Percentiles rank a stretch among this genome's conserved stretches.
Evolutionary conservation across 2,329 filamentous ascomycete species (phyloP).

Genomic region (Diaporthe vexans): DNA sequence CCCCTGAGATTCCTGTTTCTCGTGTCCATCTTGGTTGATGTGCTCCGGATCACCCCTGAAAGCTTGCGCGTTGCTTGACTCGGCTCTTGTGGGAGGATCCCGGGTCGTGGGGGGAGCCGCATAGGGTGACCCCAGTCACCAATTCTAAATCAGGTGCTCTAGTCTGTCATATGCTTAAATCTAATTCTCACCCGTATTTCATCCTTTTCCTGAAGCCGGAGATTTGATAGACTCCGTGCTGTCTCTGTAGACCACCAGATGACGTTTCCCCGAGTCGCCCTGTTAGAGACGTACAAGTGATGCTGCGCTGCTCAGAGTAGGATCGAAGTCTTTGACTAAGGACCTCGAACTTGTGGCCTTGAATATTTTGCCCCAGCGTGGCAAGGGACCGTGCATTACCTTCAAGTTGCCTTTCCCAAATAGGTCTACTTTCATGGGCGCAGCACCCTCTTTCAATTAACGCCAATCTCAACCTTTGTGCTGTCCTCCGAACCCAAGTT

Average conservation of each 20-base stretch:
- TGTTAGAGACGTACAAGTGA: too few relatives aligned
- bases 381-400: not conserved
- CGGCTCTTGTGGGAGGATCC: constrained; percentile 5
- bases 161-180: constrained; percentile 20
- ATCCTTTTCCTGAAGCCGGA: not conserved
- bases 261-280: not conserved
- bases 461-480: not conserved
- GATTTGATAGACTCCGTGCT: not conserved
- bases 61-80: constrained; percentile 22
- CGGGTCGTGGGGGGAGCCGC: constrained; percentile 5
- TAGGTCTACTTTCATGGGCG: not conserved
- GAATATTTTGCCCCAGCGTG: not conserved
- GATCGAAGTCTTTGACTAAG: not conserved
- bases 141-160: not conserved
- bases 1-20: constrained; percentile 9
- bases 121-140: not conserved
- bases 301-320: not conserved
- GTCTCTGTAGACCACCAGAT: not conserved
- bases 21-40: constrained; percentile 17
- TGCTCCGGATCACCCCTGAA: constrained; percentile 26
- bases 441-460: not conserved
- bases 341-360: not conserved
- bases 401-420: not conserved
- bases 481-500: not conserved
- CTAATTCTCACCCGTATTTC: not conserved